phyloP scores from a whole-genome alignment of 2,329 filamentous ascomycete genomes.

The Colletotrichum theobromicola region DNA sequence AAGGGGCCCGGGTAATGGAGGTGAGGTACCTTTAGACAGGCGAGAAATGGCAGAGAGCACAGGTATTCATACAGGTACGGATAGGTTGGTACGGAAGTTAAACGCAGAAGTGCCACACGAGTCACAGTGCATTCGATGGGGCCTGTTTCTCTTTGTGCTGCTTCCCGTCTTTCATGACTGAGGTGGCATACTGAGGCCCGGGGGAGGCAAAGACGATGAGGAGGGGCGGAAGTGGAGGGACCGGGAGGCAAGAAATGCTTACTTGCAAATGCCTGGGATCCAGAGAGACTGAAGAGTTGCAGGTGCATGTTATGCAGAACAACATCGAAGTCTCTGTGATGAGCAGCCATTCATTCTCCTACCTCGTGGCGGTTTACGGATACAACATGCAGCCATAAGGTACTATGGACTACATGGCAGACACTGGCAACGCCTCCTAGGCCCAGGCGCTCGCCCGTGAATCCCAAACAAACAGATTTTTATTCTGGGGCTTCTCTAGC shows the following conservation, averaged over 20 bases:
- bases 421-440: not conserved
- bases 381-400: not conserved
- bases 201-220: not conserved
- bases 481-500: slow-evolving; percentile 17
- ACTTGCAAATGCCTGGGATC: not conserved
- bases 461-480: slow-evolving; percentile 16
- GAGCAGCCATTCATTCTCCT: too few relatives aligned
- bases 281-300: not conserved
- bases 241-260: not conserved
- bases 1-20: not conserved
- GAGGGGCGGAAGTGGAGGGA: not conserved
- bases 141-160: slow-evolving; percentile 1
- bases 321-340: too few relatives aligned
- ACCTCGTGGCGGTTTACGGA: not conserved
- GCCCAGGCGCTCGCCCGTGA: not conserved
- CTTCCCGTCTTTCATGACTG: not conserved
- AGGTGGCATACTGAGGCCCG: not conserved
- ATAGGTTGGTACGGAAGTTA: not conserved
- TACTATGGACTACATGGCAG: too few relatives aligned
- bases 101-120: slow-evolving; percentile 5
- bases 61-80: not conserved
- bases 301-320: not conserved
- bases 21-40: not conserved
- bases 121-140: slow-evolving; percentile 1
- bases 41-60: not conserved